A percentile compares a stretch with the other conserved stretches of the same genome.
phyloP scores from a whole-genome alignment of 331 rosid genomes.

The Acacia pycnantha region DNA sequence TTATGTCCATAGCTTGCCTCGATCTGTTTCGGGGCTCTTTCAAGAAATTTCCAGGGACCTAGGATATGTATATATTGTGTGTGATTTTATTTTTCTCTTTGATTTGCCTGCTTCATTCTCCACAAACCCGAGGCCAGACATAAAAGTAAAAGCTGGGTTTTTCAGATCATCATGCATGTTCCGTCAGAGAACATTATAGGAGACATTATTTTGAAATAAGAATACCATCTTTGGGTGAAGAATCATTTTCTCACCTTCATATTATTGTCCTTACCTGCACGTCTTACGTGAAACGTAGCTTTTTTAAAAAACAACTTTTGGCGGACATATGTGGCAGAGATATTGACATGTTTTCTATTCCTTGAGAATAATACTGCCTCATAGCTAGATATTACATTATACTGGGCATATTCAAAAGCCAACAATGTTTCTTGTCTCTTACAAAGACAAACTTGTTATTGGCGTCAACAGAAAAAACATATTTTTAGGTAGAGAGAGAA shows the following conservation, averaged over 20 bases:
- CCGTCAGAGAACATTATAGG: not conserved
- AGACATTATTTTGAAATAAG: not conserved
- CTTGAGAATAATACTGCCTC: slow-evolving; percentile 11
- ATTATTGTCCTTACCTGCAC: slow-evolving; percentile 37
- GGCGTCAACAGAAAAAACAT: not conserved
- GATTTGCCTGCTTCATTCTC: not conserved
- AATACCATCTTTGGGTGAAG: slow-evolving; percentile 16
- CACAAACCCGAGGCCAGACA: not conserved
- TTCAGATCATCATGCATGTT: slow-evolving; percentile 13
- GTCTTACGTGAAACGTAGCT: slow-evolving; percentile 28
- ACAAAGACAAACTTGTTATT: slow-evolving; percentile 13
- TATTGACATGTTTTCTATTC: slow-evolving; percentile 14
- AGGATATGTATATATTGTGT: not conserved
- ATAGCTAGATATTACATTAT: slow-evolving; percentile 7
- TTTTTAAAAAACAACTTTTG: slow-evolving; percentile 15
- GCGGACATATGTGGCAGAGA: slow-evolving; percentile 10
- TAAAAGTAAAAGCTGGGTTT: slow-evolving; percentile 30
- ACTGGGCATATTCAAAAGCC: slow-evolving; percentile 24
- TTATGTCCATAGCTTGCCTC: slow-evolving; percentile 23
- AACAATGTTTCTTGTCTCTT: slow-evolving; percentile 19
- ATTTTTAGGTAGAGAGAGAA: not conserved
- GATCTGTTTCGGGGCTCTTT: slow-evolving; percentile 1
- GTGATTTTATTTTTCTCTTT: not conserved
- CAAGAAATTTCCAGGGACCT: not conserved
- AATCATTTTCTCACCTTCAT: slow-evolving; percentile 30